Evolutionary conservation across 2,329 filamentous ascomycete genomes (phyloP), one percentile per base, ranked within the genome.

Genomic region (Cercospora canescens): DNA sequence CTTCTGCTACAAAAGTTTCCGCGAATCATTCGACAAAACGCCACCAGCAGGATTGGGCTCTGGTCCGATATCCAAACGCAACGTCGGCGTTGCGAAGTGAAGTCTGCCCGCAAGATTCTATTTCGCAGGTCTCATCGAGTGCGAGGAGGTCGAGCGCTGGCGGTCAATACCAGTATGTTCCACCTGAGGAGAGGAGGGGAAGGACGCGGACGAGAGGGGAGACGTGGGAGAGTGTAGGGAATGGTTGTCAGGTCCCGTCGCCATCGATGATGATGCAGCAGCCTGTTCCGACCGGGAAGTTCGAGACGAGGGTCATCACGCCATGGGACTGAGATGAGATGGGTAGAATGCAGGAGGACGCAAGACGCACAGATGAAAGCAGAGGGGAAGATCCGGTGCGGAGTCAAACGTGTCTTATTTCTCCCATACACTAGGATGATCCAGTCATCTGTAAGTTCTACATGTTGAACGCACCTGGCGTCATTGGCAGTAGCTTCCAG

Each of bases 101-200:
- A 28, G 32, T 62, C 9, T 34, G 2, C 3, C 60, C 60, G 2
- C 18, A 39, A 34, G 64, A 66, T 11, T 66, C 59, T 6, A 60
- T 66, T 32, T 62, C 64, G 2, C 64, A 66, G n/a, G 45, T 59
- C n/a, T 66, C 59, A 24, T 52, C 45, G 5, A 52, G 45, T 16
- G 45, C 24, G 35, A 32, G 18, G 16, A 28, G 21, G 16, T 56
- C 24, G 24, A 63, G 24, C 3, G 48, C n/a, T 24, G 30, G 60
- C 1, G 21, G 34, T 21, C 45, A 24, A 4, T 48, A 57, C 30
- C 21, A 30, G 26, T 54, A 62, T 59, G 54, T 52, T 16, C 58
- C 50, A 11, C 48, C 30, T 14, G 63, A 65, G 11, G 63, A 65
- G 37, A 62, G 64, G 32, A 52, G 64, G 30, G 60, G 64, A 11